Evolutionary conservation across 768 basidiomycete genomes (phyloP).

Genomic region (Megacollybia marginata): DNA sequence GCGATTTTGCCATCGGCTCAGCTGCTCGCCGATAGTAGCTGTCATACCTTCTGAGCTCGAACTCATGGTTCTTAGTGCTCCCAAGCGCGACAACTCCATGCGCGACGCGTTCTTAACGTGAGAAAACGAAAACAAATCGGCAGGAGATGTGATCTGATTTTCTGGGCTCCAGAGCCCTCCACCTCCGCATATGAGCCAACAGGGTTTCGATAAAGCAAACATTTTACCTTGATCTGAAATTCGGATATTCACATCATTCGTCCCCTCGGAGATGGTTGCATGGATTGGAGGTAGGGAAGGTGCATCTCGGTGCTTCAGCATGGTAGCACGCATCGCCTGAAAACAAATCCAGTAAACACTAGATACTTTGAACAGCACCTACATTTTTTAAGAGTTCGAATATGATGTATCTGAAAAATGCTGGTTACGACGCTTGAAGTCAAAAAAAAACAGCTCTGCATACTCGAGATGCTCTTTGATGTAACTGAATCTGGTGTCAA

Average conservation of each 20-base stretch:
- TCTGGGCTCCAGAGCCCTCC: conserved; percentile 57
- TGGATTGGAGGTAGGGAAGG: conserved; percentile 51
- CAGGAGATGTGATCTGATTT: conserved; percentile 46
- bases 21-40: conserved; percentile 78
- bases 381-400: conserved; percentile 91
- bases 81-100: conserved; percentile 58
- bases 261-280: conserved; percentile 70
- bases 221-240: conserved; percentile 85
- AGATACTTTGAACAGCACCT: conserved; percentile 14
- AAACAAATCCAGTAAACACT: conserved; percentile 2
- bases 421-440: conserved; percentile 1
- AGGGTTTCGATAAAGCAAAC: conserved; percentile 3
- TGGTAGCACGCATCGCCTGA: conserved; percentile 73
- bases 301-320: conserved; percentile 36
- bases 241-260: conserved; percentile 69
- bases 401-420: conserved; percentile 58
- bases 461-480: conserved; percentile 85
- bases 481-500: conserved; percentile 68
- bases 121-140: conserved; percentile 86
- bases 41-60: conserved; percentile 54
- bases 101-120: conserved; percentile 72
- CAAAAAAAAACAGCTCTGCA: conserved; percentile 14
- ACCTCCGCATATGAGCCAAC: conserved; percentile 32
- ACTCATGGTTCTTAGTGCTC: conserved; percentile 59
- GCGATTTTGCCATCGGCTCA: conserved; percentile 39